Conservation (phyloP, 192 early-diverging fungal species). For the Allomyces arbusculus region DNA sequence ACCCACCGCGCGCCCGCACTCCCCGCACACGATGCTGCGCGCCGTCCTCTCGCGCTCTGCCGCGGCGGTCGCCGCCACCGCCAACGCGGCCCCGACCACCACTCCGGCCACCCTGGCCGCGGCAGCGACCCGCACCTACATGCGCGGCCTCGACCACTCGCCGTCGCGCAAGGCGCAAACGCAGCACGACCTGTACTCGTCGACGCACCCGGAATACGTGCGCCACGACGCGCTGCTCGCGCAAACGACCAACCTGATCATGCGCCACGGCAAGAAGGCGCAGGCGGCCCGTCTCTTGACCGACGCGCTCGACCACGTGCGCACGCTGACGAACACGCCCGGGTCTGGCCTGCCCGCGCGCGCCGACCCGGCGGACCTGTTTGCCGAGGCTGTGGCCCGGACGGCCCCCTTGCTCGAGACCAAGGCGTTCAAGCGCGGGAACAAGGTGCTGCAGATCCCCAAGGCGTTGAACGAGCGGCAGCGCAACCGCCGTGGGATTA, state of each 20-base stretch:
- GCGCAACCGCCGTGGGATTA: constrained; percentile 48
- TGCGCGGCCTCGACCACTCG: background rate
- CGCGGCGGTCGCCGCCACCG: too few species aligned
- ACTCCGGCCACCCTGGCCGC: background rate
- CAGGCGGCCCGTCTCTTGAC: constrained; percentile 43
- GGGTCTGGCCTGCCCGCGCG: background rate
- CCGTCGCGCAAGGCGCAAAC: background rate
- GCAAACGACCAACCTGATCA: constrained; percentile 74
- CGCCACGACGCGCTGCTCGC: constrained; percentile 40
- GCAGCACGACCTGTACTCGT: background rate
- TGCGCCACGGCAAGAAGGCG: constrained; percentile 80
- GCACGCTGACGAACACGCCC: constrained; percentile 24
- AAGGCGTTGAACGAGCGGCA: constrained; percentile 57
- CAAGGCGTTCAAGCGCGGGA: constrained; percentile 49
- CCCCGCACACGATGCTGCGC: too few species aligned
- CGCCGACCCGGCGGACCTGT: constrained; percentile 37
- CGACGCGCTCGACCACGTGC: constrained; percentile 47
- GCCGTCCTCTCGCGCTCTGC: too few species aligned
- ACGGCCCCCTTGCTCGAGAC: constrained; percentile 55
- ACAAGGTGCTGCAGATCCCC: constrained; percentile 61
- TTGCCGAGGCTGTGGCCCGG: constrained; percentile 50
- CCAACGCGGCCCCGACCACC: too few species aligned
- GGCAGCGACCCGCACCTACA: background rate
- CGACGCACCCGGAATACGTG: constrained; percentile 7
- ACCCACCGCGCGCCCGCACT: too few species aligned